Base-by-base conservation (phyloP, 2,329 filamentous ascomycete genomes). In the Arthroderma sp. region DNA sequence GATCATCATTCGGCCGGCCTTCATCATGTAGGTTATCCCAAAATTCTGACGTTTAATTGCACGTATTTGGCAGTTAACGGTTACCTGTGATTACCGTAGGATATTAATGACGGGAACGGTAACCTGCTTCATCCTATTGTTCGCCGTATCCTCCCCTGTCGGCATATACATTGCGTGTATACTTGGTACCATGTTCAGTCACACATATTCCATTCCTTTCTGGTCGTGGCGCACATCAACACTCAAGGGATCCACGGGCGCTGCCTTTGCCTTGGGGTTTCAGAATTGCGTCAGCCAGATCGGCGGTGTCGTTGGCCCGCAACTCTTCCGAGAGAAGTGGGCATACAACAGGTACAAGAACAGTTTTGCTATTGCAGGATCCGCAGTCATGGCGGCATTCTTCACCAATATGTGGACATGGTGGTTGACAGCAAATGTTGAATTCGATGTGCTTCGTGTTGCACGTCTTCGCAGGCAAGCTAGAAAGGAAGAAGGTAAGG, bases 221-320 rank as follows among this genome's bases (percentile, higher is more conserved):
- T 71, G 66, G 67, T 61, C 61, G 27, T 69, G 65, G 65, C 58
- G 66, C 36, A 67, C 65, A 3, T 61, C 64, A 3, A 66, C 65
- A 6, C 53, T 69, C 1, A 52, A 55, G 1, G 66, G 68, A 2
- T 61, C 61, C 4, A 71, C 68, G 0, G 68, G 65, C 7, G 65
- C 67, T 0, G 67, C 67, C 0, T 69, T 71, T 44, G 66, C 65
- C 0, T 55, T 69, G 1, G 67, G 62, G 0, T 55, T 71, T 6
- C 67, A 70, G 47, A 63, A 60, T 1, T 63, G 61, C 4, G 57
- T 70, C 5, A 67, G 61, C 0, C 68, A 70, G 52, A 56, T 70
- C 1, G 68, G 68, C 4, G 67, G 65, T n/a, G 65, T 68, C 1
- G 59, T 70, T 28, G 67, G 63, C 0, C 67, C 66, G 1, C 66